These are phyloP conservation scores for Arabidopsis lyrata DNA, from an alignment of 441 rosid genomes.

Conservation along the genomic window DNA sequence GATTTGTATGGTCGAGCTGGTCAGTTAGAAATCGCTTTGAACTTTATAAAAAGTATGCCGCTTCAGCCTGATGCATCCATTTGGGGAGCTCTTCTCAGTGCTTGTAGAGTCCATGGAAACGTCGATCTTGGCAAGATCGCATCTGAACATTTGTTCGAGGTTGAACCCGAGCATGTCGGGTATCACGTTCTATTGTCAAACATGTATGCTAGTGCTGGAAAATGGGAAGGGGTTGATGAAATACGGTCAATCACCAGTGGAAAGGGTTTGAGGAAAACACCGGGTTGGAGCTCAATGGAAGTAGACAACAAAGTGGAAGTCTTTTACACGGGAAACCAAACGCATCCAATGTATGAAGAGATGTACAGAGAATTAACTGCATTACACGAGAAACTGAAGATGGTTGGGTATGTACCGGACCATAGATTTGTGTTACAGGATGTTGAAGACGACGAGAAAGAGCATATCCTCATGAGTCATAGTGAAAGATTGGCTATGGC, in stretches of 20 bases:
- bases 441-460: slow-evolving; percentile 86
- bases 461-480: slow-evolving; percentile 68
- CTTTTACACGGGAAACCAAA: slow-evolving; percentile 67
- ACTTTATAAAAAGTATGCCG: slow-evolving; percentile 64
- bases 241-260: slow-evolving; percentile 65
- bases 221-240: slow-evolving; percentile 69
- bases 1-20: slow-evolving; percentile 86
- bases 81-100: slow-evolving; percentile 85
- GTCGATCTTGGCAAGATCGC: slow-evolving; percentile 63
- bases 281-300: slow-evolving; percentile 85
- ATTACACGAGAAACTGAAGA: slow-evolving; percentile 60
- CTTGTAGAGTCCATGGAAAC: slow-evolving; percentile 77
- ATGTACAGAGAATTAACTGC: slow-evolving; percentile 56
- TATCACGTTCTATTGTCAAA: slow-evolving; percentile 73
- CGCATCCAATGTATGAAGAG: slow-evolving; percentile 62
- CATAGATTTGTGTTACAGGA: slow-evolving; percentile 72
- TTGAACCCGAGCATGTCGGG: slow-evolving; percentile 72
- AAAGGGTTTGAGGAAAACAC: slow-evolving; percentile 74
- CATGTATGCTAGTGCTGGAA: slow-evolving; percentile 71
- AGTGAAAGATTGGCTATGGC: slow-evolving; percentile 80
- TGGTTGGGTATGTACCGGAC: slow-evolving; percentile 71
- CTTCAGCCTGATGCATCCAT: slow-evolving; percentile 74
- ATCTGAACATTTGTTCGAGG: slow-evolving; percentile 63
- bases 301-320: slow-evolving; percentile 63
- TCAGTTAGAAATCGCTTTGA: slow-evolving; percentile 60